Percentiles rank a stretch among this genome's conserved stretches.
These are phyloP conservation scores for Cenococcum geophilum DNA, from an alignment of 495 filamentous ascomycete species.

Conservation along the genomic window DNA sequence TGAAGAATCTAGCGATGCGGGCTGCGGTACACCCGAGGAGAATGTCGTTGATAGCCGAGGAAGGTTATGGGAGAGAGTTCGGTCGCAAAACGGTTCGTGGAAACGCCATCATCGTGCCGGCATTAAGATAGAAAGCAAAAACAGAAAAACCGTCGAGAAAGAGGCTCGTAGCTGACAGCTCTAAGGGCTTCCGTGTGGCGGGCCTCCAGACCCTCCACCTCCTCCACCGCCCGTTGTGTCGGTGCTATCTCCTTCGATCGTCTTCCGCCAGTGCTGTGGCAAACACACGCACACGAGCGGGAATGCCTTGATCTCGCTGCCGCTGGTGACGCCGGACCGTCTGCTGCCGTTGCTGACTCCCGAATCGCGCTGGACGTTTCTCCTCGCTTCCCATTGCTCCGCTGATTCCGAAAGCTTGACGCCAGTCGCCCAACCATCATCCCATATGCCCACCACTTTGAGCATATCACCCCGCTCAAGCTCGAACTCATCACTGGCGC, in stretches of 20 bases:
- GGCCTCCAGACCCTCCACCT: constrained; percentile 10
- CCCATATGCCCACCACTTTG: constrained; percentile 98
- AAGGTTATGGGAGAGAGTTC: background rate
- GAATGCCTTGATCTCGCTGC: constrained; percentile 95
- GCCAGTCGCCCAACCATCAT: constrained; percentile 98
- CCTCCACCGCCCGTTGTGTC: constrained; percentile 24
- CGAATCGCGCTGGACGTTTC: constrained; percentile 78
- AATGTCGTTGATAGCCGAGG: too few species aligned
- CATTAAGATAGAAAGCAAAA: background rate
- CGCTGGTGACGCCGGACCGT: constrained; percentile 51
- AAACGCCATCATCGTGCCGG: constrained; percentile 10
- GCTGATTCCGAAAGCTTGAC: constrained; percentile 73
- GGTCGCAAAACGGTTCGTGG: background rate
- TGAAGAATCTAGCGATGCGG: background rate
- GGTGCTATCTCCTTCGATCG: constrained; percentile 72
- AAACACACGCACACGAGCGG: constrained; percentile 96
- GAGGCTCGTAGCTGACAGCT: constrained; percentile 15
- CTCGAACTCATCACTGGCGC: constrained; percentile 88
- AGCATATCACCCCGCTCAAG: constrained; percentile 97
- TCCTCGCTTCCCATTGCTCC: constrained; percentile 77
- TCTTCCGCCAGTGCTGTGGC: constrained; percentile 95
- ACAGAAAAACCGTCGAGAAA: background rate
- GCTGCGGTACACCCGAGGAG: background rate
- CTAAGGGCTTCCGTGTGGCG: constrained; percentile 25
- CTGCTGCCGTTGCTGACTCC: constrained; percentile 83